Base-by-base conservation (phyloP, 1,284 basidiomycete species). In the Calocybe gambosa region DNA sequence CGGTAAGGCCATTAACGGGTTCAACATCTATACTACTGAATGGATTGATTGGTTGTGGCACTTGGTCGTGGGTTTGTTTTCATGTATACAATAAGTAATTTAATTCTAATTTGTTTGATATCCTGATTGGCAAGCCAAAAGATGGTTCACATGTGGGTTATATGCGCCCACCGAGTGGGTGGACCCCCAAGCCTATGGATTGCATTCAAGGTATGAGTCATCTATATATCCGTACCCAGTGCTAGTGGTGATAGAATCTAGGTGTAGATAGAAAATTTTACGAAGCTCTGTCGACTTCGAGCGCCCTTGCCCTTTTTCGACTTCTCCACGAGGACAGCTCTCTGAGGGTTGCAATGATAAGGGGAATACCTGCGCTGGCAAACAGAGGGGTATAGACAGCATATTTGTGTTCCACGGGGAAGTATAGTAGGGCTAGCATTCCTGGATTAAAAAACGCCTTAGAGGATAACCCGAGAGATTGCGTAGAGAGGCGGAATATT, bases 381-480 rank as follows among this genome's bases (percentile, higher is more conserved):
- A 97, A 95, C 16, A 97, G 67, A 0, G 93, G 93, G 0, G 89
- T 86, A 62, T 96, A 96, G 3, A 97, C 89, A 1, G 93, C 93
- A 62, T 93, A 92, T 62, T 89, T 95, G 70, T 96, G 93, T 61
- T 96, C 93, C 20, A 90, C 85, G 19, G 93, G 93, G 66, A 99
- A 99, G 65, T 99, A 99, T 19, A 99, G 74, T 58, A 97, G 66
- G 5, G 89, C 93, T 55, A 99, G 71, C 94, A 99, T 98, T 28
- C 84, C 86, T 0, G 94, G 96, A 62, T 93, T 91, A 70, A 96
- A 99, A 72, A 98, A 99, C 0, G 96, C 96, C 34, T 84, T 75
- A 12, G 91, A 94, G 2, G 93, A 81, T 29, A 88, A 73, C 0
- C 70, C 74, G 26, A 85, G 67, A 0, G 93, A 91, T 50, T 74